A percentile compares a stretch with the other conserved stretches of the same genome.
These are phyloP conservation scores for Erythrobasidium yunnanense DNA, from an alignment of 768 basidiomycete genomes.

Conservation along the genomic window DNA sequence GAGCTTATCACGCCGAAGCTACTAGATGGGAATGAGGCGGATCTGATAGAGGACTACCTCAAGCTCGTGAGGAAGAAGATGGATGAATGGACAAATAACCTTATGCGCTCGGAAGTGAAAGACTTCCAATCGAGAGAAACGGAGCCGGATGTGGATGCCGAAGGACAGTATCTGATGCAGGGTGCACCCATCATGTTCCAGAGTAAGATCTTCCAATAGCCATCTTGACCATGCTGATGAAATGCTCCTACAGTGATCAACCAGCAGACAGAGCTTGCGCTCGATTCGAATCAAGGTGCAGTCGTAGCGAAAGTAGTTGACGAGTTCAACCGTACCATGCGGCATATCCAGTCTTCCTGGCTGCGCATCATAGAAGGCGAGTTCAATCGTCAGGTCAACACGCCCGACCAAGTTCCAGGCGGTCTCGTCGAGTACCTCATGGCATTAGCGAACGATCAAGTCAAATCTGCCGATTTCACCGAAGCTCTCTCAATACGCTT, in stretches of 20 bases:
- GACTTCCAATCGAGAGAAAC: constrained; percentile 73
- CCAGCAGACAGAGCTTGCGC: constrained; percentile 75
- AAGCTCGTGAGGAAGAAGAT: constrained; percentile 84
- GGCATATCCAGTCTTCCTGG: constrained; percentile 77
- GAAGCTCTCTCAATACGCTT: constrained; percentile 74
- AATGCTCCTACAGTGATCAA: constrained; percentile 22
- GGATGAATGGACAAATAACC: constrained; percentile 89
- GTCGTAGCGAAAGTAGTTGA: constrained; percentile 82
- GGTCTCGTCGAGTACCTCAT: constrained; percentile 93
- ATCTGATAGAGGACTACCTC: constrained; percentile 88
- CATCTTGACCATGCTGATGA: not conserved
- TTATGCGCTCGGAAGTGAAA: constrained; percentile 78
- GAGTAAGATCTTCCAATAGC: constrained; percentile 41
- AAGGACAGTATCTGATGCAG: constrained; percentile 80
- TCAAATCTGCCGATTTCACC: constrained; percentile 87
- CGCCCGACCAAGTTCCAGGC: constrained; percentile 67
- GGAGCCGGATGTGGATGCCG: constrained; percentile 77
- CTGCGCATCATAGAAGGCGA: constrained; percentile 68
- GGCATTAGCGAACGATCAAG: constrained; percentile 92
- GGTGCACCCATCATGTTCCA: constrained; percentile 92
- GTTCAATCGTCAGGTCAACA: constrained; percentile 60
- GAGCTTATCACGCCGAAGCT: constrained; percentile 78
- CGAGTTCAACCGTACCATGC: constrained; percentile 82
- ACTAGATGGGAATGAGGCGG: constrained; percentile 88
- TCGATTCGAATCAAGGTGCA: constrained; percentile 87